phyloP scores from a whole-genome alignment of 2,329 filamentous ascomycete genomes.

The Monosporascus sp. region DNA sequence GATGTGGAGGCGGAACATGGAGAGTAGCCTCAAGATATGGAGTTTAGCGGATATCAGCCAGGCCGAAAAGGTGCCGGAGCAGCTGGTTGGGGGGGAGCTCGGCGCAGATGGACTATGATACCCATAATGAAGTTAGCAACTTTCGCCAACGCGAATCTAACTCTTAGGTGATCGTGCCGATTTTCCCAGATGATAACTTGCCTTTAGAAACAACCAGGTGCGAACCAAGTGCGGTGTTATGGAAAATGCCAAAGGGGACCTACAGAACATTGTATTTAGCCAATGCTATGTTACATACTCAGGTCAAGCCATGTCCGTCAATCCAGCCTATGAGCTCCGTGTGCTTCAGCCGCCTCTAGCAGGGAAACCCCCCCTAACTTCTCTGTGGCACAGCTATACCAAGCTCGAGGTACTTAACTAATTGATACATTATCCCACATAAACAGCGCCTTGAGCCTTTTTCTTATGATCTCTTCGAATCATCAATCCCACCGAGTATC shows the following conservation, averaged over 20 bases:
- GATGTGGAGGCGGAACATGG: slow-evolving; percentile 27
- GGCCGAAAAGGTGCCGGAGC: slow-evolving; percentile 1
- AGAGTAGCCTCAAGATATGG: slow-evolving; percentile 44
- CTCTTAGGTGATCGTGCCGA: neutral
- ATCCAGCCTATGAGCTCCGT: no score
- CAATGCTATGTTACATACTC: no score
- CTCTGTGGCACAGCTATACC: no score
- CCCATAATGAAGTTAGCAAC: slow-evolving; percentile 1
- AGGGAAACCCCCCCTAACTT: no score
- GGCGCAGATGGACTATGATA: slow-evolving; percentile 9
- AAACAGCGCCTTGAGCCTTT: neutral
- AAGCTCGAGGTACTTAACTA: neutral
- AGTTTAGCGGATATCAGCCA: slow-evolving; percentile 22
- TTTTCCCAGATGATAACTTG: neutral
- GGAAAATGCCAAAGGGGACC: no score
- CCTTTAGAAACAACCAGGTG: neutral
- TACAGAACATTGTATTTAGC: no score
- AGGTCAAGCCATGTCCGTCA: neutral
- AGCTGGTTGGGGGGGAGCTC: neutral
- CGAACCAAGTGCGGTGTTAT: no score
- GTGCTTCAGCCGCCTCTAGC: no score
- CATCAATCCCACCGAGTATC: slow-evolving; percentile 43
- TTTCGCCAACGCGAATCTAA: neutral
- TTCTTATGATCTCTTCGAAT: neutral
- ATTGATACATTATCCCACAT: neutral